Percentiles rank a stretch among this genome's conserved stretches.
phyloP scores from a whole-genome alignment of 2,329 filamentous ascomycete genomes.

The Simplicillium sp. region DNA sequence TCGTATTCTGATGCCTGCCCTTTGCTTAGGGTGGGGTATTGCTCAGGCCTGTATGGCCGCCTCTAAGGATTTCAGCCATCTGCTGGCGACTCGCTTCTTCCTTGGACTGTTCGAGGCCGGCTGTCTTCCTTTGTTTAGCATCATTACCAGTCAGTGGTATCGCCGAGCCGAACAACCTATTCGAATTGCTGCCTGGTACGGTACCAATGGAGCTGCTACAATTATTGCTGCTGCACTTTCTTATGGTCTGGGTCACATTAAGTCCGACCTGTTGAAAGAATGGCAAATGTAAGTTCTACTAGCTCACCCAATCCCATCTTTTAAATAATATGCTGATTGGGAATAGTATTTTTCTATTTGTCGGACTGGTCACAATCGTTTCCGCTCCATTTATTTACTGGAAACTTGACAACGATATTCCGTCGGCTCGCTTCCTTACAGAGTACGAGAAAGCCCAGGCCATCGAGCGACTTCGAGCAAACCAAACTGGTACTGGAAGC shows the following conservation, averaged over 20 bases:
- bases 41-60: slow-evolving; percentile 35
- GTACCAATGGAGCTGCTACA: slow-evolving; percentile 48
- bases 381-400: slow-evolving; percentile 50
- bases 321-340: neutral
- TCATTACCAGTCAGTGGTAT: slow-evolving; percentile 40
- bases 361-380: slow-evolving; percentile 49
- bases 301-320: neutral
- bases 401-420: slow-evolving; percentile 49
- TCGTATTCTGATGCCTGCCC: slow-evolving; percentile 44
- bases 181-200: slow-evolving; percentile 57
- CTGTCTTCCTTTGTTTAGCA: slow-evolving; percentile 35
- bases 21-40: slow-evolving; percentile 35
- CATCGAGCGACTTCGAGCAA: slow-evolving; percentile 61
- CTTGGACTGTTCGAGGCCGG: slow-evolving; percentile 41
- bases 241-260: slow-evolving; percentile 46
- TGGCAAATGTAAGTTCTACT: slow-evolving; percentile 8
- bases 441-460: slow-evolving; percentile 58
- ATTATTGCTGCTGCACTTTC: slow-evolving; percentile 47
- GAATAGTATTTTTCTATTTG: slow-evolving; percentile 45
- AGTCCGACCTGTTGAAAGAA: slow-evolving; percentile 10
- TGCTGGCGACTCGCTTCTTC: slow-evolving; percentile 39
- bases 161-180: slow-evolving; percentile 47
- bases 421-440: slow-evolving; percentile 46
- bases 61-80: slow-evolving; percentile 34
- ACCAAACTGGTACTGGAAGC: slow-evolving; percentile 67